phyloP scores from a whole-genome alignment of 1,284 basidiomycete species.

The Ustilago tritici region DNA sequence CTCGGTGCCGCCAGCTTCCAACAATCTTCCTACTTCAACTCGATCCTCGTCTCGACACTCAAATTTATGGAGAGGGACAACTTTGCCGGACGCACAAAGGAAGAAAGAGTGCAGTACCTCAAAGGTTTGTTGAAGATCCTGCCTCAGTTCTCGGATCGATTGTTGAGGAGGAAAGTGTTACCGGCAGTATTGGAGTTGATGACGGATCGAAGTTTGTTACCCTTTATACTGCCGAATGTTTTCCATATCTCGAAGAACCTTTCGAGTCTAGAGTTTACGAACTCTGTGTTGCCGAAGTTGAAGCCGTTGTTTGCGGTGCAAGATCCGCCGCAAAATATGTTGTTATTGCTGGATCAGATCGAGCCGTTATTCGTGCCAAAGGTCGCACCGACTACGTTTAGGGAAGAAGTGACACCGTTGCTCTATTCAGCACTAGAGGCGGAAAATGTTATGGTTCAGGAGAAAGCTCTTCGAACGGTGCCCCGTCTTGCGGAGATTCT shows the following conservation, averaged over 20 bases:
- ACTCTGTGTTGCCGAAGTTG: slow-evolving; percentile 84
- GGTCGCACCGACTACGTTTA: slow-evolving; percentile 85
- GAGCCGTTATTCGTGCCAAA: slow-evolving; percentile 84
- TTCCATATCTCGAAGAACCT: slow-evolving; percentile 87
- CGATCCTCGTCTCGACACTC: slow-evolving; percentile 93
- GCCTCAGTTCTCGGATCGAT: slow-evolving; percentile 85
- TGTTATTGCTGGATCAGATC: slow-evolving; percentile 80
- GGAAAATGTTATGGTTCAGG: slow-evolving; percentile 82
- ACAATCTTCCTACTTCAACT: slow-evolving; percentile 87
- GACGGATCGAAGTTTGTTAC: slow-evolving; percentile 73
- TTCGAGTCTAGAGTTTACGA: slow-evolving; percentile 79
- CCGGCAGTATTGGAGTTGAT: slow-evolving; percentile 76
- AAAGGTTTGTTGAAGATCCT: slow-evolving; percentile 87
- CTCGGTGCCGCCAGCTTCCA: slow-evolving; percentile 84
- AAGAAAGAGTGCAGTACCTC: slow-evolving; percentile 92
- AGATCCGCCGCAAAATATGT: slow-evolving; percentile 89
- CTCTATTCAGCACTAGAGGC: slow-evolving; percentile 95
- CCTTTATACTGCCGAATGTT: slow-evolving; percentile 98
- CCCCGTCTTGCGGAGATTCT: slow-evolving; percentile 91
- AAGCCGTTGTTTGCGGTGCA: slow-evolving; percentile 90
- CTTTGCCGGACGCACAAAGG: slow-evolving; percentile 90
- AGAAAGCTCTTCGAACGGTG: slow-evolving; percentile 85
- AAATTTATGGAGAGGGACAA: slow-evolving; percentile 96
- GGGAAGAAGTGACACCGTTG: slow-evolving; percentile 91
- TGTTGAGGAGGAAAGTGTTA: slow-evolving; percentile 89